Conservation (phyloP, 2,329 filamentous ascomycete species). For the Alternaria arbusti region DNA sequence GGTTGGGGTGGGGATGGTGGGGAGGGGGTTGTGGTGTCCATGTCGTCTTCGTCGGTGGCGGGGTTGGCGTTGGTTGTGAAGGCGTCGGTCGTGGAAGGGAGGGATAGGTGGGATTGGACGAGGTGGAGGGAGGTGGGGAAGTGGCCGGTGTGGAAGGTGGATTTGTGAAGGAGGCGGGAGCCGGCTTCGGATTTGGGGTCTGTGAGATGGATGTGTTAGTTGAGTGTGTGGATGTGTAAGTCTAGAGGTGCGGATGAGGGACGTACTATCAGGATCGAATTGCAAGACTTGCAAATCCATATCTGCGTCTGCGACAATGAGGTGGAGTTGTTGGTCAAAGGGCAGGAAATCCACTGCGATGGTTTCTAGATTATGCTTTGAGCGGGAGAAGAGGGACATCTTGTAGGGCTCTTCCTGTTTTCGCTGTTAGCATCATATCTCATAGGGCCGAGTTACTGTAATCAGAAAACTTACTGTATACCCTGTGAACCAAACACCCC, state of each 20-base stretch:
- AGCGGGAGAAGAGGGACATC: conserved; percentile 92
- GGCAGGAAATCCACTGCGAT: conserved; percentile 87
- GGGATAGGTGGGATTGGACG: conserved; percentile 69
- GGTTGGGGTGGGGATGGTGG: neutral
- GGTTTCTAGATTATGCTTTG: conserved; percentile 76
- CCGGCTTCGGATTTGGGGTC: conserved; percentile 94
- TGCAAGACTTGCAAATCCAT: conserved; percentile 88
- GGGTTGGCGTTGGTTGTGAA: conserved; percentile 41
- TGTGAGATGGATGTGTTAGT: conserved; percentile 45
- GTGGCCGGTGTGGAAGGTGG: conserved; percentile 87
- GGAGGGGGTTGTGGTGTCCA: neutral
- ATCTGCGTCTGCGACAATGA: conserved; percentile 83
- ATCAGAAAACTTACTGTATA: conserved; percentile 68
- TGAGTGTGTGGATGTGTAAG: neutral
- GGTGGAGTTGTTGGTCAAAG: conserved; percentile 79
- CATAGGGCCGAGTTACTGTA: neutral
- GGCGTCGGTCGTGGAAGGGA: conserved; percentile 45
- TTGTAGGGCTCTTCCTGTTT: conserved; percentile 86
- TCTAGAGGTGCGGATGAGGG: neutral
- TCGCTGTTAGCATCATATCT: conserved; percentile 13
- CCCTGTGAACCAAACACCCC: conserved; percentile 94
- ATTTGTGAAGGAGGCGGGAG: conserved; percentile 82
- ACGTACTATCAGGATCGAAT: conserved; percentile 87
- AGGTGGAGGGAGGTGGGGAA: conserved; percentile 76
- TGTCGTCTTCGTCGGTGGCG: conserved; percentile 25